Evolutionary conservation across 257 asterid genomes (phyloP), one percentile per base, ranked within the genome.

Genomic region (Mentha longifolia): DNA sequence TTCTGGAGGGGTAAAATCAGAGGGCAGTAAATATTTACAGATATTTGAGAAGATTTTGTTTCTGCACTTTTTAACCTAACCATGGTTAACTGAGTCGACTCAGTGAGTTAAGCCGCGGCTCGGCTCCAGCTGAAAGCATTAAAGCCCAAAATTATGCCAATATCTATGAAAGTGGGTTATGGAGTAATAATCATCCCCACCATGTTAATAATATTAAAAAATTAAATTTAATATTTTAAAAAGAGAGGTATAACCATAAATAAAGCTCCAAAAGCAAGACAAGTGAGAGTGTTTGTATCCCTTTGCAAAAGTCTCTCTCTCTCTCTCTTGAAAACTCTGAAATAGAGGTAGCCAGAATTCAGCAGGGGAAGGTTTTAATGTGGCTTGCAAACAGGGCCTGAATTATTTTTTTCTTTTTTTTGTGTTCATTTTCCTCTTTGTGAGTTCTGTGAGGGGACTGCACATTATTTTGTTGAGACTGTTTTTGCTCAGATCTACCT

Each of bases 291-390:
- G 76, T 50, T 54, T 19, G 54, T 67, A 35, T 61, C 45, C 50
- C 70, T 25, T 65, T 28, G 70, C 58, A 68, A 61, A 68, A 64
- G 67, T 11, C 64, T 43, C 77, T 79, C 72, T 71, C 74, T 67
- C 76, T 19, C 46, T 55, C 68, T 60, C 74, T 75, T 74, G 71
- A 28, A 59, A 64, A 67, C 91, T 86, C 95, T 87, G 89, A 89
- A 81, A 83, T 79, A 79, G 91, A 81, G 85, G 85, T 78, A 78
- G 65, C 67, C 75, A 75, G 77, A 68, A 61, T 61, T 30, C 12
- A 61, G 76, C 75, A 72, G 55, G 17, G 66, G 78, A 61, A 33
- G 76, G 76, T 46, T 42, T 61, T 62, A 79, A 76, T 76, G 80
- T 47, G 57, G 74, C 67, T 69, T 45, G 35, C 52, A 6, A 46